Base-by-base conservation (phyloP, 305 asterid genomes). In the Fraxinus xanthoxyloides region DNA sequence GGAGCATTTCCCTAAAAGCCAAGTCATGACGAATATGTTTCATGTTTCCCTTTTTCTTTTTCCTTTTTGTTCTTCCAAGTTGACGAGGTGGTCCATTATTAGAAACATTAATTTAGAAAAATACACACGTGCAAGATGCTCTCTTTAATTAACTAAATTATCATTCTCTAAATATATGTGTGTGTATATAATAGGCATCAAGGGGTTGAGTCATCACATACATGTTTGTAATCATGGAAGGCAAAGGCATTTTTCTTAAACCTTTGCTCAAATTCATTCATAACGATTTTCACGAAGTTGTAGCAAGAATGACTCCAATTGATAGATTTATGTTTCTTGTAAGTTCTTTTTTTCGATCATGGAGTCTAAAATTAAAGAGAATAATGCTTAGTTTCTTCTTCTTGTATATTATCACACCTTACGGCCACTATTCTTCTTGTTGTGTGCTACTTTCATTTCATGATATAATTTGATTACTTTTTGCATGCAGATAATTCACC, bases 311-410 rank as follows among this genome's bases (percentile, higher is more conserved):
- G 95, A 77, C 88, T 70, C 83, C 86, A 2, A 7, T 85, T 24
- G 89, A 90, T 80, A 87, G 84, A 56, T 80, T 90, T 79, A 38
- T 85, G 80, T 91, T 91, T 80, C 86, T 91, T 63, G 95, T 90
- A 86, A 81, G 84, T 69, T 43, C 17, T 48, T 48, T 48, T 46
- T 48, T 48, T 1, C 15, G 21, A 15, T 43, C 17, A 48, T 46
- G 21, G 7, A 13, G 13, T 15, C 7, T 15, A 9, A 13, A 4
- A 48, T 48, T 13, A 13, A 15, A 9, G 59, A 15, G 21, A 48
- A 13, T 3, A 48, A 48, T 48, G 21, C 19, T 46, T 48, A 48
- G 7, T 15, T 48, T 48, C 21, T 48, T 48, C 21, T 15, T 48
- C 21, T 4, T 13, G 21, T 48, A 4, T 12, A 12, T 46, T 12